Percentiles rank a stretch among this genome's conserved stretches.
Evolutionary conservation across 345 rosid genomes (phyloP).

Genomic region (Ceriops decandra): DNA sequence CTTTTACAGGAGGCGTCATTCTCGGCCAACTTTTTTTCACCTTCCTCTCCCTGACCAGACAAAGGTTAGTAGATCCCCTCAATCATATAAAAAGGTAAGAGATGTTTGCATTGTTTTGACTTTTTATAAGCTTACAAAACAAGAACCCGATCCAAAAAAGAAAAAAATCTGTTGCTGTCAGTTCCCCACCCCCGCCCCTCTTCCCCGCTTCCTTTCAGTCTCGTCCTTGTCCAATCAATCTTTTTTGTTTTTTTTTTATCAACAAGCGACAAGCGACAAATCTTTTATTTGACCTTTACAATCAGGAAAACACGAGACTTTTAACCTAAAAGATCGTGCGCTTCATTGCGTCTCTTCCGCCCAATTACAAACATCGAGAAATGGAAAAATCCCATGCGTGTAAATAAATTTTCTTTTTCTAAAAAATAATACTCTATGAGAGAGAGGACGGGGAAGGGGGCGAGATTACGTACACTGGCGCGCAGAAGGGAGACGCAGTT

Average conservation of each 20-base stretch:
- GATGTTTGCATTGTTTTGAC: slow-evolving; percentile 53
- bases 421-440: neutral
- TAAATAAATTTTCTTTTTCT: neutral
- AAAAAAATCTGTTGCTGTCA: slow-evolving; percentile 16
- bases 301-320: slow-evolving; percentile 27
- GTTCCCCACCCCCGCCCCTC: neutral
- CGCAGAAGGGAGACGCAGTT: slow-evolving; percentile 96
- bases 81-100: slow-evolving; percentile 33
- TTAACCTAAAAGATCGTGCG: neutral
- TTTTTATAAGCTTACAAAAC: slow-evolving; percentile 24
- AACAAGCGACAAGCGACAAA: slow-evolving; percentile 19
- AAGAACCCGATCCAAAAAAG: slow-evolving; percentile 13
- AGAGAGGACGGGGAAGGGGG: neutral
- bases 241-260: slow-evolving; percentile 24
- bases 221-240: slow-evolving; percentile 28
- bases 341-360: neutral
- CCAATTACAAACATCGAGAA: no score
- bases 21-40: neutral
- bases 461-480: slow-evolving; percentile 48
- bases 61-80: neutral
- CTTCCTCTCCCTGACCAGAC: neutral
- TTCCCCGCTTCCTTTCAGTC: slow-evolving; percentile 29
- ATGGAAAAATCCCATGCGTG: neutral
- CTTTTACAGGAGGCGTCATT: neutral
- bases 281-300: slow-evolving; percentile 20